Base-by-base conservation (phyloP, 2,329 filamentous ascomycete species). In the Didymella pomorum region DNA sequence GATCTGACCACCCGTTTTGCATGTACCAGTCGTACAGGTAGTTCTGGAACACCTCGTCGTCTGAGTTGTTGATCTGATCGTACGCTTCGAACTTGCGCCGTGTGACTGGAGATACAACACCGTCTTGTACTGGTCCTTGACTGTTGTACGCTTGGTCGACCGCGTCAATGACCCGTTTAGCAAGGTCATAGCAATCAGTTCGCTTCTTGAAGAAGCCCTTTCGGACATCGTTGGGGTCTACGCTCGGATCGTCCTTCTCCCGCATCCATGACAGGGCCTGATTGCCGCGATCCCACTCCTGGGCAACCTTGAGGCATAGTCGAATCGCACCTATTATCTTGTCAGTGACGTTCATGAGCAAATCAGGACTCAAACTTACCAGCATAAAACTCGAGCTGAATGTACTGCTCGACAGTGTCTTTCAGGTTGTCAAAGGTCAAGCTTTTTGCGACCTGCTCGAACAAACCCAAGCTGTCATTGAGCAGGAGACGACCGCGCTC, bases 1-100 rank as follows among this genome's bases (percentile, higher is more conserved):
- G 89, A 63, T 97, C 92, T 10, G 87, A 90, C 87, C 91, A 93
- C 18, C 90, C 89, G 74, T 93, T 89, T 52, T 85, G 79, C 65
- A 98, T 88, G 77, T 99, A 99, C 94, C 95, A 99, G 71, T 97
- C 93, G 74, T 97, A 99, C n/a, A 99, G 83, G 69, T 92, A 92
- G 61, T 92, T 96, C 75, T 98, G 90, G 80, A 99, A 99, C 4
- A 97, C 91, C 71, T 97, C 92, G 66, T 99, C 95, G 14, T 89
- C 86, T 0, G 94, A 96, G 58, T 85, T 86, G 72, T 96, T 92
- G 68, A 99, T 93, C 2, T 97, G 91, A 43, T 89, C 86, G 77
- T 98, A 97, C 0, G 95, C 94, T 79, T 99, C 94, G 48, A 87
- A 86, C 64, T 91, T 86, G 76, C 95, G 92, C 45, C 89, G 93